Conservation (phyloP, 2,329 filamentous ascomycete species). For the Alternaria viburni region DNA sequence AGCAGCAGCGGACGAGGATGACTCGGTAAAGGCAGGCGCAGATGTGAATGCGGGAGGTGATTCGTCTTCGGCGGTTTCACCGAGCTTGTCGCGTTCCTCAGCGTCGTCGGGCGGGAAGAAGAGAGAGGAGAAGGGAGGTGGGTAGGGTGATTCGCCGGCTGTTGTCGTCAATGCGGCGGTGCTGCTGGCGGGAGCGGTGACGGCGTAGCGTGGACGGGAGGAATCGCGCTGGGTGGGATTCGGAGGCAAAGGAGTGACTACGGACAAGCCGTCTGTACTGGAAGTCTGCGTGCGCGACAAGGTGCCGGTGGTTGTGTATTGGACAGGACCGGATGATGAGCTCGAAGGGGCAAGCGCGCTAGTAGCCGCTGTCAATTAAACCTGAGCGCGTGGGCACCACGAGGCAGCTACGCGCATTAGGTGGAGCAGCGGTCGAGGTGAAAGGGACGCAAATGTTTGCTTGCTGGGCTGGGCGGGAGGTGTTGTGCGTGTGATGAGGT, state of each 20-base stretch:
- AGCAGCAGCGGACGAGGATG: constrained; percentile 53
- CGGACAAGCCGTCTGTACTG: constrained; percentile 53
- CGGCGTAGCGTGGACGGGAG: constrained; percentile 34
- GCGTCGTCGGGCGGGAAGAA: constrained; percentile 60
- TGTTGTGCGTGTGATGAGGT: constrained; percentile 23
- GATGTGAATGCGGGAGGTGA: constrained; percentile 59
- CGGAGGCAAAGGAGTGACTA: constrained; percentile 51
- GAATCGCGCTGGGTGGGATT: constrained; percentile 32
- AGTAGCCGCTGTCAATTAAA: constrained; percentile 34
- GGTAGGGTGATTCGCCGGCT: constrained; percentile 60
- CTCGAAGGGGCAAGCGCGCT: constrained; percentile 38
- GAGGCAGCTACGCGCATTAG: constrained; percentile 35
- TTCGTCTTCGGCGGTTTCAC: constrained; percentile 43
- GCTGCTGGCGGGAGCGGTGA: constrained; percentile 46
- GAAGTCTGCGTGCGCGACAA: constrained; percentile 53
- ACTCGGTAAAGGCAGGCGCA: constrained; percentile 58
- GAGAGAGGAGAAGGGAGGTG: constrained; percentile 69
- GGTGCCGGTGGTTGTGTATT: constrained; percentile 45
- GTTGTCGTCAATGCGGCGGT: constrained; percentile 50
- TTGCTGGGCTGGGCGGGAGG: constrained; percentile 14
- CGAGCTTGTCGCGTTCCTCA: constrained; percentile 56
- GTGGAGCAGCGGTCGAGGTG: constrained; percentile 7
- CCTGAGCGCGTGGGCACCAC: constrained; percentile 34
- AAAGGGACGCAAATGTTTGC: constrained; percentile 18
- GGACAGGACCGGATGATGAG: constrained; percentile 25